Base-by-base conservation (phyloP, 2,329 filamentous ascomycete genomes). In the Nigrospora sphaerica region DNA sequence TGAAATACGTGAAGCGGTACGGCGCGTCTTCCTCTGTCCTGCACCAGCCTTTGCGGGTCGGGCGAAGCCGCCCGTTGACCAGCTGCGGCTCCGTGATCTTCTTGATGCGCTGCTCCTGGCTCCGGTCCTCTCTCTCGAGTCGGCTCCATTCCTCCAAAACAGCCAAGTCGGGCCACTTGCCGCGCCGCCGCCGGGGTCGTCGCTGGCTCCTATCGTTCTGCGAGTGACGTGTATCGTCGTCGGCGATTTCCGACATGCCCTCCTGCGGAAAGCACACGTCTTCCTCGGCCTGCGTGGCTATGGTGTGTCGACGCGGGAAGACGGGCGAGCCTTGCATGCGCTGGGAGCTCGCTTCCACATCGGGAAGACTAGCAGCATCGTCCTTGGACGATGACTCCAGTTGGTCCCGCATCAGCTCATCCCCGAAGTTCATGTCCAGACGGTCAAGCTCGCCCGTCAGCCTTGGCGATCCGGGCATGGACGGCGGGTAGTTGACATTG, bases 1-100 rank as follows among this genome's bases (percentile, higher is more conserved):
- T 97, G 75, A 98, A 98, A 65, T 98, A 98, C 0, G 93, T 97
- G 64, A 96, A 98, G 23, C 93, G 81, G 63, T 95, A 97, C 0
- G 93, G 93, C 0, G 85, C 82, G 53, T 96, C 92, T 50, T 95
- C 91, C 52, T 93, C 88, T 45, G 88, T 83, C 35, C 86, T 80
- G 62, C 89, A 92, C 92, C 92, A 98, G 13, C 80, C 79, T 55
- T 78, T 80, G 52, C 86, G 83, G 35, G 88, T 81, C 12, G 91
- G 90, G 6, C 93, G 83, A 39, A 98, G 70, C 45, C 93, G 81
- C 1, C 93, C 93, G 49, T 92, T 92, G 49, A 98, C 85, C 55
- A 97, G 80, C 59, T 96, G 83, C 11, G 93, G 93, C 62, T 98
- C 93, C 6, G 86, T 95, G 53, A 97, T 92, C 63, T 86, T 93